Evolutionary conservation across 352 stramenopile genomes (phyloP), one percentile per base, ranked within the genome.

Genomic region (Phytophthora uliginosa): DNA sequence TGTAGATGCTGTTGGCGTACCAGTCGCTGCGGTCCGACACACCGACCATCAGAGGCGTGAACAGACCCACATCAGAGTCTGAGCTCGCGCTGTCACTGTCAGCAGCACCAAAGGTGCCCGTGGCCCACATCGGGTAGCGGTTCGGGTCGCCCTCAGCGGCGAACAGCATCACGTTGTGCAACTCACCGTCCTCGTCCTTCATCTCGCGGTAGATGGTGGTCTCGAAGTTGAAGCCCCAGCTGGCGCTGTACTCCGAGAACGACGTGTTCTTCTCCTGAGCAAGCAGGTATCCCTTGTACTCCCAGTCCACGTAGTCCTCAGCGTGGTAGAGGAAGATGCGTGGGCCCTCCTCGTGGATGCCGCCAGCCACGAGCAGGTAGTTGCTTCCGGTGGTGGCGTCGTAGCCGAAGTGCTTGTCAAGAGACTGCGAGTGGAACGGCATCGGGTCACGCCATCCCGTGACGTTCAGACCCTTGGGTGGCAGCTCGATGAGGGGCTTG

Each of bases 1-100:
- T 87, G 79, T 90, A 88, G 52, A 91, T 82, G 58, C 69, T 84
- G 72, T 90, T 90, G 38, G 85, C 85, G 65, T 92, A 92, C 85
- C 85, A 92, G 69, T 89, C 73, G 38, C 81, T 88, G 47, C 80
- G 79, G 64, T 92, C 85, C n/a, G 82, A 84, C 28, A 93, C 70
- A 17, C 85, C 85, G 2, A 93, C 85, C 76, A 90, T 91, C 13
- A 73, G 66, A 18, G 45, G 45, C 3, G 45, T 52, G 18, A 52
- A 52, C 6, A 52, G 20, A 28, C 45, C 45, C 4, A 7, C 45
- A 2, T 78, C 63, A 15, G 68, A 34, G 59, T 79, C 75, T 22
- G 54, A 51, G 12, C 70, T 73, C 5, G 38, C 47, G 26, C 59
- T 61, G 51, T 57, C 59, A 56, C 70, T 62, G 57, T 63, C 68